Evolutionary conservation across 2,329 filamentous ascomycete species (phyloP), one percentile per base, ranked within the genome.

Genomic region (Xylariaceae sp.): DNA sequence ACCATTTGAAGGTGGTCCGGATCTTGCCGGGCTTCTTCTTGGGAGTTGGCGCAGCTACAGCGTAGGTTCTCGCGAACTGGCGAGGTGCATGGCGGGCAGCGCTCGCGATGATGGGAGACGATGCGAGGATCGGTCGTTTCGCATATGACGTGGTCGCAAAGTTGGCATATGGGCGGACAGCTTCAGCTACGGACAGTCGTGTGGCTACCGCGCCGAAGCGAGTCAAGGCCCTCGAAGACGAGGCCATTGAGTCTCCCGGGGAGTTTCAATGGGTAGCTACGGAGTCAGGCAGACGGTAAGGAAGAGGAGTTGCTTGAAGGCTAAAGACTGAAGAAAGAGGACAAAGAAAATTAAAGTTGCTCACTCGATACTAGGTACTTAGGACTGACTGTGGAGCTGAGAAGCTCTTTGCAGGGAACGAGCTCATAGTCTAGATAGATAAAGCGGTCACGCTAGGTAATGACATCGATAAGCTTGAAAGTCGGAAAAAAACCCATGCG

Each of bases 1-100:
- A 77, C 87, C 90, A 96, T 73, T 85, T 85, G 72, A 98, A 81
- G 64, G 86, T 82, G 53, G 79, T 79, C 56, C 87, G 78, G 76
- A 95, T 88, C 71, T 87, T 85, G 69, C 79, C 77, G 39, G 78
- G 74, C 73, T 79, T 83, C 67, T 75, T 75, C 69, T 76, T 79
- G 50, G 80, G 75, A 60, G 78, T 72, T 50, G 79, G 77, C 24
- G 78, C 73, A 39, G 71, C 78, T 67, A 86, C 81, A 53, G 85
- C 83, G 63, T 82, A 82, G 56, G 73, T 70, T 67, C 79, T 73
- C 56, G 73, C 72, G 69, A 79, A 78, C 74, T 72, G 68, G 71
- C 77, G 63, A 69, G 74, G 53, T 70, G 72, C 66, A 41, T 66
- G 65, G 48, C 74, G 73, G n/a, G 34, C n/a, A 62, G 69, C 71